Conservation (phyloP, 2,329 filamentous ascomycete species). For the Microcyclospora pomicola region DNA sequence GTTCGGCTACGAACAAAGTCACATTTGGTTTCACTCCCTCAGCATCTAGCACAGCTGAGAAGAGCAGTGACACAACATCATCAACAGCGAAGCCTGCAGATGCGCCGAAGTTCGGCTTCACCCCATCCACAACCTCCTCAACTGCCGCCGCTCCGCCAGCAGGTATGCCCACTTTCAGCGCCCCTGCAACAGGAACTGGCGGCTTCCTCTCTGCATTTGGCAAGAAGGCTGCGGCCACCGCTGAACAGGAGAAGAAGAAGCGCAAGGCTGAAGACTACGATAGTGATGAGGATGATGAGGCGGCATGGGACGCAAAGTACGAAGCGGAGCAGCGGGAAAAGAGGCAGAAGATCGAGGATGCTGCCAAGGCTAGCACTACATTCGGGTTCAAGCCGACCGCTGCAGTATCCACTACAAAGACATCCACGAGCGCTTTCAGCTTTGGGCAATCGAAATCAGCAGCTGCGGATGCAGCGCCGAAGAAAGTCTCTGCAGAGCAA, state of each 20-base stretch:
- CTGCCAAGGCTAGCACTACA: slow-evolving; percentile 18
- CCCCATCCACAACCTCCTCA: slow-evolving; percentile 1
- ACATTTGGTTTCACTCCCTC: slow-evolving; percentile 1
- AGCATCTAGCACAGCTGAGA: slow-evolving; percentile 1
- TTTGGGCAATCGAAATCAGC: background rate
- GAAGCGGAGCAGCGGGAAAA: slow-evolving; percentile 34
- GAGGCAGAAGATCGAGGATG: slow-evolving; percentile 27
- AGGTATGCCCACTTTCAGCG: slow-evolving; percentile 6
- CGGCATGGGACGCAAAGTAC: slow-evolving; percentile 34
- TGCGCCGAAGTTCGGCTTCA: slow-evolving; percentile 5
- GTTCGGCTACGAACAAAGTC: background rate
- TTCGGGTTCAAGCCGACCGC: slow-evolving; percentile 10
- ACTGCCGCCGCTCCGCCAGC: background rate
- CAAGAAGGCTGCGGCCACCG: slow-evolving; percentile 24
- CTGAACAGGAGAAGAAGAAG: slow-evolving; percentile 32
- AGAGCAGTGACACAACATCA: no score
- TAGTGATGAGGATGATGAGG: slow-evolving; percentile 38
- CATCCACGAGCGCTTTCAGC: background rate
- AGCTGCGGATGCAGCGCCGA: background rate
- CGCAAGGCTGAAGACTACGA: slow-evolving; percentile 39
- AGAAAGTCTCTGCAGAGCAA: background rate
- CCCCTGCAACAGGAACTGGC: slow-evolving; percentile 12
- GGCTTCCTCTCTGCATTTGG: slow-evolving; percentile 33
- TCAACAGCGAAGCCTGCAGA: slow-evolving; percentile 2
- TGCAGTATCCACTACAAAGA: background rate